Conservation (phyloP, 306 rosid species). For the Alnus glutinosa region DNA sequence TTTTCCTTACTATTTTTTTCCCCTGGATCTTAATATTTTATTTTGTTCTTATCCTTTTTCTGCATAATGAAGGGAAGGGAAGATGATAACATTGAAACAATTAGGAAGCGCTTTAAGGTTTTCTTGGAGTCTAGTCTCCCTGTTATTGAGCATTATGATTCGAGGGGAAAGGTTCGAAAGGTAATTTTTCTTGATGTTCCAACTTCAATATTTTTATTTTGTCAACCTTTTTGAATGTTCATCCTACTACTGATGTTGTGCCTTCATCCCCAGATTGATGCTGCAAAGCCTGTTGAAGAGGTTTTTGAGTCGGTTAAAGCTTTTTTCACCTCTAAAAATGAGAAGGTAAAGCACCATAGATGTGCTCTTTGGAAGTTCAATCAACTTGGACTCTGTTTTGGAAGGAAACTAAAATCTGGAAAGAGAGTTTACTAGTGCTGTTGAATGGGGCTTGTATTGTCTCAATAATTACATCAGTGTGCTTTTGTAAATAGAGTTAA, state of each 20-base stretch:
- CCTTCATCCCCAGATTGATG: conserved; percentile 62
- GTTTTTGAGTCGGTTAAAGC: conserved; percentile 83
- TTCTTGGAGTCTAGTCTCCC: conserved; percentile 89
- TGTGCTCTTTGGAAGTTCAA: conserved; percentile 40
- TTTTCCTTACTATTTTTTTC: not conserved
- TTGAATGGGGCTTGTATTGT: conserved; percentile 22
- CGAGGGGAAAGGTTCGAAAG: conserved; percentile 80
- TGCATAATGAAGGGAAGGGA: conserved; percentile 73
- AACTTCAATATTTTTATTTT: conserved; percentile 7
- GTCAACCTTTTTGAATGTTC: conserved; percentile 20
- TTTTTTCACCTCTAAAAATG: conserved; percentile 68
- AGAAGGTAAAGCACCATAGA: conserved; percentile 69
- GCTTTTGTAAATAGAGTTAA: conserved; percentile 30
- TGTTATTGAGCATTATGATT: conserved; percentile 69
- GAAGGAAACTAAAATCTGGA: conserved; percentile 29
- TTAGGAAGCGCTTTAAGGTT: conserved; percentile 91
- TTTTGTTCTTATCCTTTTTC: conserved; percentile 10
- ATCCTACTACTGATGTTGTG: conserved; percentile 16
- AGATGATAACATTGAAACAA: conserved; percentile 94
- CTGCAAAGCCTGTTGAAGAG: conserved; percentile 77
- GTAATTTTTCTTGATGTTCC: conserved; percentile 40
- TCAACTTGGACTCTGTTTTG: conserved; percentile 39
- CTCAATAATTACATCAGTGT: conserved; percentile 19
- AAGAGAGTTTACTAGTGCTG: conserved; percentile 22
- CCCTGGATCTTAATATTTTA: too few species aligned